Evolutionary conservation across 164 flowering plant species (phyloP).

Genomic region (Magnolia changhungtana): DNA sequence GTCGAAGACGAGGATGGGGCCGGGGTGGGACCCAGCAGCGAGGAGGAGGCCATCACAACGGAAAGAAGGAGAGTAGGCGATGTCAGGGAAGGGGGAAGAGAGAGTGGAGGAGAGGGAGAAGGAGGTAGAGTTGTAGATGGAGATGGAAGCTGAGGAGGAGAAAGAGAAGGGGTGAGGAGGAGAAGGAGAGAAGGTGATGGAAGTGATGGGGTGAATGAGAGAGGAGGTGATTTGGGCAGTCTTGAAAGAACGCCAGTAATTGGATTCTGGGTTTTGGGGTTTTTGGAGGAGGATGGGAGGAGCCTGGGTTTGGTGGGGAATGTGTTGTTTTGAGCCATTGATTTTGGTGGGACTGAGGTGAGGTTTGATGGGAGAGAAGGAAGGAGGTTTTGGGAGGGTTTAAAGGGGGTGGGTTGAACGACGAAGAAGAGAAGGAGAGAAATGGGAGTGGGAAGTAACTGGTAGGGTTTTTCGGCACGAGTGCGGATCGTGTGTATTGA

Average conservation of each 20-base stretch:
- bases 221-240: constrained; percentile 33
- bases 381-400: background rate
- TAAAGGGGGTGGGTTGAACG: background rate
- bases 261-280: constrained; percentile 63
- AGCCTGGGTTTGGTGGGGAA: constrained; percentile 57
- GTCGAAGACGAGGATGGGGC: constrained; percentile 62
- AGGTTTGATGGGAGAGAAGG: background rate
- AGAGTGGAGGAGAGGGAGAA: constrained; percentile 36
- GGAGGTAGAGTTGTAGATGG: constrained; percentile 48
- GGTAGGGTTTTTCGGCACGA: too few relatives aligned
- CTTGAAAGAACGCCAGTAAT: constrained; percentile 86
- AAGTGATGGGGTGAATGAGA: constrained; percentile 53
- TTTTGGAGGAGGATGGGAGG: constrained; percentile 39
- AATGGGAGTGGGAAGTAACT: too few relatives aligned
- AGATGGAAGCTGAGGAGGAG: constrained; percentile 62
- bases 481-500: too few relatives aligned
- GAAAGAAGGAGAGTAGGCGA: constrained; percentile 60
- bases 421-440: background rate
- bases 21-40: constrained; percentile 76
- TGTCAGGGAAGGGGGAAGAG: constrained; percentile 42
- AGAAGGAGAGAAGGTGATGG: constrained; percentile 62
- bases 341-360: background rate
- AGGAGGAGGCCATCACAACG: constrained; percentile 82
- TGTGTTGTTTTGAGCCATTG: background rate
- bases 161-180: constrained; percentile 60